A percentile compares a stretch with the other conserved stretches of the same genome.
Evolutionary conservation across 495 filamentous ascomycete species (phyloP).

Genomic region (Penicillium salamii): DNA sequence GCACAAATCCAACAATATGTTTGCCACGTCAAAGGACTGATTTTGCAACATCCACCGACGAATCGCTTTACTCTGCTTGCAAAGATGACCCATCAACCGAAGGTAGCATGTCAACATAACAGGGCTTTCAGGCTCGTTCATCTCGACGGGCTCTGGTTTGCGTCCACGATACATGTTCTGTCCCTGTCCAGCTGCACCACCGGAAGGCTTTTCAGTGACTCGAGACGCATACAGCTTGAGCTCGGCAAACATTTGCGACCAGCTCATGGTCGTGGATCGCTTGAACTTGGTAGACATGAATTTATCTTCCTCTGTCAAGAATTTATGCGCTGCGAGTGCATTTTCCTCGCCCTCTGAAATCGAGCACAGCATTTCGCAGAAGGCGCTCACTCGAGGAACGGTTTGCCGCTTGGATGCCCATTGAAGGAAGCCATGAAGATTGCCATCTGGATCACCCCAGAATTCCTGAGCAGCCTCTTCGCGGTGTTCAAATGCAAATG

Average conservation of each 20-base stretch:
- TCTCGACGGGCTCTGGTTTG: conserved; percentile 64
- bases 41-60: conserved; percentile 67
- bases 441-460: conserved; percentile 85
- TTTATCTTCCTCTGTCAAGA: conserved; percentile 81
- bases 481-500: conserved; percentile 83
- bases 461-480: conserved; percentile 81
- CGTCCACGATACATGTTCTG: conserved; percentile 54
- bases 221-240: conserved; percentile 70
- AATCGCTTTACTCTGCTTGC: conserved; percentile 62
- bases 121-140: conserved; percentile 76
- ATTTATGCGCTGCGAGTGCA: conserved; percentile 77
- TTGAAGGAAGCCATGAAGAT: conserved; percentile 86
- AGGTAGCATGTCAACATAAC: conserved; percentile 94
- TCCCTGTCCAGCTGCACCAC: conserved; percentile 46
- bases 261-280: conserved; percentile 76
- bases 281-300: conserved; percentile 71
- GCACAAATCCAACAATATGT: conserved; percentile 65
- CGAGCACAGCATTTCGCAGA: conserved; percentile 90
- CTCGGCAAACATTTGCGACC: conserved; percentile 90
- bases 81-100: conserved; percentile 77
- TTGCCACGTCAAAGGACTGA: conserved; percentile 57
- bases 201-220: conserved; percentile 60
- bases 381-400: conserved; percentile 88
- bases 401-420: conserved; percentile 93
- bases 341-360: conserved; percentile 77